Conservation (phyloP, 2,329 filamentous ascomycete species). For the Lasiodiplodia citricola region DNA sequence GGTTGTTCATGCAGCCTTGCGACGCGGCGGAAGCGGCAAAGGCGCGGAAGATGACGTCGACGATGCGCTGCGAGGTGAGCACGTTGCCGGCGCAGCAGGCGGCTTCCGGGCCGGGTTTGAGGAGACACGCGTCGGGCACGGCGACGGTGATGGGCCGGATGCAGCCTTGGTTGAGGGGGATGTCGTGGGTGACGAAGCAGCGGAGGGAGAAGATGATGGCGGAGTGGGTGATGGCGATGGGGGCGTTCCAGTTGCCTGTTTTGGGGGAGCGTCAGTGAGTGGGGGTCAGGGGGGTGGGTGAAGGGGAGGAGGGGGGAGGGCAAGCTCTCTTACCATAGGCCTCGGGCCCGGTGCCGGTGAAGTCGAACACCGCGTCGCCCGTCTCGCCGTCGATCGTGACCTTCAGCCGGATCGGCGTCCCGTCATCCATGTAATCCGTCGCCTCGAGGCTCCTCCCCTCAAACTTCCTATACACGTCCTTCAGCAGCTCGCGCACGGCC, state of each 20-base stretch:
- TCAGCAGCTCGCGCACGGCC: constrained; percentile 27
- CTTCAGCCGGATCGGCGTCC: constrained; percentile 41
- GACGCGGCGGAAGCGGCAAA: constrained; percentile 39
- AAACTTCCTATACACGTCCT: background rate
- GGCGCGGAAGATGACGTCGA: constrained; percentile 39
- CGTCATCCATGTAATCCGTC: constrained; percentile 51
- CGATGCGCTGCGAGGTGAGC: constrained; percentile 39
- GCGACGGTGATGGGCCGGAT: constrained; percentile 36
- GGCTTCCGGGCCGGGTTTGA: constrained; percentile 36
- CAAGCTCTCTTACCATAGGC: constrained; percentile 33
- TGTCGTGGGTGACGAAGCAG: constrained; percentile 38
- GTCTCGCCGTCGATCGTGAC: constrained; percentile 40
- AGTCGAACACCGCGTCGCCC: constrained; percentile 46
- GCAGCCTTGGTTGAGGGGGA: constrained; percentile 43
- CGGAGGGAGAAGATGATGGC: constrained; percentile 38
- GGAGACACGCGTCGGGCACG: constrained; percentile 36
- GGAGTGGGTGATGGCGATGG: constrained; percentile 45
- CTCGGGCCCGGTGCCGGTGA: constrained; percentile 47
- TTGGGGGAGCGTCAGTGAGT: too few species aligned
- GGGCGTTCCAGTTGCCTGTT: constrained; percentile 43
- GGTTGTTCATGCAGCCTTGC: constrained; percentile 39
- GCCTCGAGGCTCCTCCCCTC: constrained; percentile 4
- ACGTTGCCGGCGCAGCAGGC: constrained; percentile 40
- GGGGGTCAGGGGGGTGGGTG: too few species aligned
- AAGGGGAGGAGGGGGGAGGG: too few species aligned